Base-by-base conservation (phyloP, 768 basidiomycete species). In the Boletus rufocinnamomeus region DNA sequence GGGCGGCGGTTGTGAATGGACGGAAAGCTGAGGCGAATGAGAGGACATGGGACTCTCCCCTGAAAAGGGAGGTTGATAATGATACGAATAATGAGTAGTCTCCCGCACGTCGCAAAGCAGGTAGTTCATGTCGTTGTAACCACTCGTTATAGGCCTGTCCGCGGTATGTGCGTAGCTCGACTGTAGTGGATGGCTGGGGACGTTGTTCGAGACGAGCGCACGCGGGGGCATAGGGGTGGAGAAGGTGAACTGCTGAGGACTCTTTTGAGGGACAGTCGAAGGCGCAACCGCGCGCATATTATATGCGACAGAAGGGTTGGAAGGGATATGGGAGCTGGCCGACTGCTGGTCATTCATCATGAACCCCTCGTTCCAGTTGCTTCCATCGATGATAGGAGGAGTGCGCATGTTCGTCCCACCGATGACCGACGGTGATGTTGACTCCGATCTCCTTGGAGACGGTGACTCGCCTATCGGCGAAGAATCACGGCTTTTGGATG, bases 391-490 rank as follows among this genome's bases (percentile, higher is more conserved):
- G 54, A 81, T 79, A 40, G 80, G 76, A 27, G 84, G 71, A 14
- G 70, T 74, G n/a, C 72, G 72, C 43, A 73, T 30, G 49, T 53
- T 69, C 11, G 64, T 37, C 23, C 65, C 63, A 30, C 70, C 68
- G 52, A 73, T 73, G 57, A 73, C 64, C 35, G 73, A 74, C 27
- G 72, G 72, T 38, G 72, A 73, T 57, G 70, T 63, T 5, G 72
- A 73, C 50, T 73, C 73, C n/a, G 72, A 75, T 59, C 72, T 69
- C 61, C 70, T 67, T 63, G 75, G 75, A 59, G 82, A 77, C 50
- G 80, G 78, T 4, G 84, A 77, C 21, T 83, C 74, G 32, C 77
- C 77, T 21, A 80, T 76, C n/a, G 89, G 88, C 5, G 88, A 88
- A 38, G 88, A 89, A 63, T 85, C 84, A 21, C 80, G 79, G 56